A percentile compares a stretch with the other conserved stretches of the same genome.
These are phyloP conservation scores for Chlamydomonas sphaeroides DNA, from an alignment of 139 green algal species.

Conservation along the genomic window DNA sequence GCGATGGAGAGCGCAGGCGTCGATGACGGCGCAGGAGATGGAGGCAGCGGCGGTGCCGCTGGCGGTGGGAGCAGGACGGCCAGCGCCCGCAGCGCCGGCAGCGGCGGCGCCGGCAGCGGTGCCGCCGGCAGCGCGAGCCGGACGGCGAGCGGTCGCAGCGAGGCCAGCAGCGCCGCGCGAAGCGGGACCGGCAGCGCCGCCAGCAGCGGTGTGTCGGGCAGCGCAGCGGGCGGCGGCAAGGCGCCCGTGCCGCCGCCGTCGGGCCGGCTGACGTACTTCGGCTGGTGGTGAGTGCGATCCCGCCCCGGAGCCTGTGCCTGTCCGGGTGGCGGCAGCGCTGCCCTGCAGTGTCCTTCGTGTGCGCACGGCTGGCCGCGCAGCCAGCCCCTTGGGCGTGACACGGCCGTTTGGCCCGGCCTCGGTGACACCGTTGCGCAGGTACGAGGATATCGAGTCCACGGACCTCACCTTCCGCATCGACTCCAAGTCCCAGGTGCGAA, in stretches of 20 bases:
- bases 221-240: background rate
- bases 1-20: too few species aligned
- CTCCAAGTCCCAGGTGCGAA: background rate
- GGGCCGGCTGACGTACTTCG: conserved; percentile 15
- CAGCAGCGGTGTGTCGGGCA: too few species aligned
- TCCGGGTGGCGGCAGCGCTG: too few species aligned
- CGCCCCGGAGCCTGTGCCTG: too few species aligned
- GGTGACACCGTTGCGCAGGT: too few species aligned
- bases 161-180: background rate
- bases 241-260: conserved; percentile 10
- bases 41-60: too few species aligned
- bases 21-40: too few species aligned
- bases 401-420: too few species aligned
- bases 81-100: background rate
- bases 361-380: background rate
- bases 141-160: background rate
- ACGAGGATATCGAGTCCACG: conserved; percentile 17
- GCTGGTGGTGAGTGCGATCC: conserved; percentile 31
- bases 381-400: background rate
- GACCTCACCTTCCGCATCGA: conserved; percentile 30
- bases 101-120: background rate
- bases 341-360: background rate
- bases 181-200: background rate
- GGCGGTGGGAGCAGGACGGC: too few species aligned
- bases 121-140: background rate